Conservation (phyloP, 495 filamentous ascomycete species). For the Trichoderma reesei region DNA sequence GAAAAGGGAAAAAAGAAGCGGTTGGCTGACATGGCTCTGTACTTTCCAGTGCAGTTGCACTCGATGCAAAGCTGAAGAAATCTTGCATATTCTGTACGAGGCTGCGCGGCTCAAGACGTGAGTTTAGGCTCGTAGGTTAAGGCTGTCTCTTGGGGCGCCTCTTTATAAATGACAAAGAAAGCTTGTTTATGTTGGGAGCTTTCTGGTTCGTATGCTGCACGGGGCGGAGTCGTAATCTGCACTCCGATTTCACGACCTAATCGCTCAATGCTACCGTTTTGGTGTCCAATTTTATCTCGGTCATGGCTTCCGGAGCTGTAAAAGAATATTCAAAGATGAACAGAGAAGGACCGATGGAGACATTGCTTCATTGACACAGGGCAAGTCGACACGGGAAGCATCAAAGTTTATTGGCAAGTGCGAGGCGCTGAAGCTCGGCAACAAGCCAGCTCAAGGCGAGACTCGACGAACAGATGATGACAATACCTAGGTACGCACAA, state of each 20-base stretch:
- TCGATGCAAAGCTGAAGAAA: too few relatives aligned
- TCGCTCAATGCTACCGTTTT: neutral
- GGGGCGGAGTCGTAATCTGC: neutral
- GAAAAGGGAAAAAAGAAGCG: constrained; percentile 3
- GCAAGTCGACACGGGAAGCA: neutral
- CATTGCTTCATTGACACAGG: neutral
- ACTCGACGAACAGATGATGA: too few relatives aligned
- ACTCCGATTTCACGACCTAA: neutral
- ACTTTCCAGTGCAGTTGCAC: neutral
- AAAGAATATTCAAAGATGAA: neutral
- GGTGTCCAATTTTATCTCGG: too few relatives aligned
- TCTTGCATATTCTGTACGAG: too few relatives aligned
- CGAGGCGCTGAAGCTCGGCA: neutral
- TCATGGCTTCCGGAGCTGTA: neutral
- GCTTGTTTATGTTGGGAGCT: too few relatives aligned
- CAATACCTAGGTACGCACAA: too few relatives aligned
- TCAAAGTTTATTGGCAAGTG: neutral
- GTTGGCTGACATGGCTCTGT: neutral
- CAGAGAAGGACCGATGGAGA: neutral
- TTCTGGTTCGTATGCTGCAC: neutral
- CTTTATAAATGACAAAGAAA: too few relatives aligned
- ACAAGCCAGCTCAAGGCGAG: neutral
- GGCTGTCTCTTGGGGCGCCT: too few relatives aligned
- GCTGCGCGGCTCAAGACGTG: too few relatives aligned
- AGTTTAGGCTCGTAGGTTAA: too few relatives aligned